Percentiles rank a stretch among this genome's conserved stretches.
Conservation (phyloP, 2,329 filamentous ascomycete genomes). For the Raffaelea arxii region DNA sequence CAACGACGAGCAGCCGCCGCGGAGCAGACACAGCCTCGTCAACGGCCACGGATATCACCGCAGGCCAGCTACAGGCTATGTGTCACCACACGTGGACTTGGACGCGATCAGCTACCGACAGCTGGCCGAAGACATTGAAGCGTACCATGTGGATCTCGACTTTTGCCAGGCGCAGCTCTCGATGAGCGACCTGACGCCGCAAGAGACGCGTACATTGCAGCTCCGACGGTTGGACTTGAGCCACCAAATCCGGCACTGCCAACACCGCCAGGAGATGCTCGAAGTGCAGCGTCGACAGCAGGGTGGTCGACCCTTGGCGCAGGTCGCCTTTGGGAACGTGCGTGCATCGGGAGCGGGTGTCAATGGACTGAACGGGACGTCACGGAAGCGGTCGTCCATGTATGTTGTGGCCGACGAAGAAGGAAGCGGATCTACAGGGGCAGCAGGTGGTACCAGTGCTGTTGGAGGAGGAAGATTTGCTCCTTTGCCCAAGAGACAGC, state of each 20-base stretch:
- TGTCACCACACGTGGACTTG: slow-evolving; percentile 12
- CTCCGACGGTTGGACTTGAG: slow-evolving; percentile 31
- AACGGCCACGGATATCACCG: neutral
- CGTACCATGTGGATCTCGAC: slow-evolving; percentile 32
- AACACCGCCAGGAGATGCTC: slow-evolving; percentile 29
- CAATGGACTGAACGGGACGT: neutral
- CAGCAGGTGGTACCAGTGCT: neutral
- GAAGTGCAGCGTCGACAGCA: slow-evolving; percentile 10
- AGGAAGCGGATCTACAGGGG: neutral
- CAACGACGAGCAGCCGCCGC: neutral
- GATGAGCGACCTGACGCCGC: slow-evolving; percentile 24
- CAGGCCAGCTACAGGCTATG: slow-evolving; percentile 4
- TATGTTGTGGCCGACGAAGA: neutral
- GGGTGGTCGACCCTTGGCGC: slow-evolving; percentile 7
- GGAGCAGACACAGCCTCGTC: neutral
- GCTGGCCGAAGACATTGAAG: slow-evolving; percentile 30
- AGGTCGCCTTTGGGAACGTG: neutral
- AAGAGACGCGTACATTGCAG: slow-evolving; percentile 30
- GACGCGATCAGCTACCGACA: slow-evolving; percentile 25
- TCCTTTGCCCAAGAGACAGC: slow-evolving; percentile 1
- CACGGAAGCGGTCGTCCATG: neutral
- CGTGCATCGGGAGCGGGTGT: neutral
- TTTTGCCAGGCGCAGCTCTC: slow-evolving; percentile 28
- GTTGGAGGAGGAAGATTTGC: neutral
- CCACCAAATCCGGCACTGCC: slow-evolving; percentile 32